phyloP scores from a whole-genome alignment of 2,329 filamentous ascomycete species.

The Colletotrichum sp. region DNA sequence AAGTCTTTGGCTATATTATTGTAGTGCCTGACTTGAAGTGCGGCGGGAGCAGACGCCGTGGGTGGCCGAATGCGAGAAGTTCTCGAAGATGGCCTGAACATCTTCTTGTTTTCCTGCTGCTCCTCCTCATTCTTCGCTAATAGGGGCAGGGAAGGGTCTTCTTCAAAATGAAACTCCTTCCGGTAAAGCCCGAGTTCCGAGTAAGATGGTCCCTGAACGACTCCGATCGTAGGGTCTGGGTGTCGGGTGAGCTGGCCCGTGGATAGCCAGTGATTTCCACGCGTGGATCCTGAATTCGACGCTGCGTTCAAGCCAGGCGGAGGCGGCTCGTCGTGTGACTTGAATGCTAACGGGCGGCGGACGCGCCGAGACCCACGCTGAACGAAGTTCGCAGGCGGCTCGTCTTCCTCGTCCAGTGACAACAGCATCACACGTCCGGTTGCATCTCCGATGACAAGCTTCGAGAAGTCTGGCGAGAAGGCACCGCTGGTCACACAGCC shows the following conservation, averaged over 20 bases:
- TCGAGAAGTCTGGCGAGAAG: slow-evolving; percentile 61
- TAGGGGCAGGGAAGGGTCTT: slow-evolving; percentile 47
- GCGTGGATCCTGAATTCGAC: slow-evolving; percentile 28
- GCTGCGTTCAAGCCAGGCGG: slow-evolving; percentile 30
- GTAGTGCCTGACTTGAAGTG: not conserved
- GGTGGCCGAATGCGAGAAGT: slow-evolving; percentile 12
- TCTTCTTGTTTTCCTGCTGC: slow-evolving; percentile 46
- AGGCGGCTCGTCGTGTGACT: slow-evolving; percentile 54
- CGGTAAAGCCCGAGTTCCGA: slow-evolving; percentile 48
- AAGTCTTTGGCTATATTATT: not conserved
- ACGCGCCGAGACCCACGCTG: slow-evolving; percentile 33
- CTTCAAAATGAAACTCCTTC: slow-evolving; percentile 50
- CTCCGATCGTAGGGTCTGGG: slow-evolving; percentile 54
- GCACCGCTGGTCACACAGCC: slow-evolving; percentile 62
- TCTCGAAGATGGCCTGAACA: slow-evolving; percentile 2
- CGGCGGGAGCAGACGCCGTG: not conserved
- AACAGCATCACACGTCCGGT: slow-evolving; percentile 64
- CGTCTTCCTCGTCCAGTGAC: slow-evolving; percentile 48
- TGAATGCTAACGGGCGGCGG: slow-evolving; percentile 51
- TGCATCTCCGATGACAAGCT: slow-evolving; percentile 63
- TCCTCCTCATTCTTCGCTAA: slow-evolving; percentile 43
- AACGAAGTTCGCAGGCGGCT: slow-evolving; percentile 35
- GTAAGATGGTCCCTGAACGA: slow-evolving; percentile 61
- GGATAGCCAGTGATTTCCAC: slow-evolving; percentile 39
- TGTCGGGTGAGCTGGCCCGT: slow-evolving; percentile 44